phyloP scores from a whole-genome alignment of 306 rosid genomes.

The Biancaea sappan region DNA sequence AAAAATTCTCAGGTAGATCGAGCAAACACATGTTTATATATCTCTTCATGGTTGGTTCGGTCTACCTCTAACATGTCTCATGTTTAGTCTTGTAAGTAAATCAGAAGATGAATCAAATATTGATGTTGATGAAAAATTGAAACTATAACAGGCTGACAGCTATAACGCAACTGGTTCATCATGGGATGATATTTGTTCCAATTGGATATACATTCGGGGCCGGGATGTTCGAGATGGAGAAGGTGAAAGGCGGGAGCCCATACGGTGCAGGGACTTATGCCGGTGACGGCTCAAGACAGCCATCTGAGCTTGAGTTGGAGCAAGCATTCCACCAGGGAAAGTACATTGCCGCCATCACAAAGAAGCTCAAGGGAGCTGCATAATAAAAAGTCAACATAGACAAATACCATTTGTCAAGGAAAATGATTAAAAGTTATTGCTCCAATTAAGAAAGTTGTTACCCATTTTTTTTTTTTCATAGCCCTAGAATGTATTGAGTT shows the following conservation, averaged over 20 bases:
- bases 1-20: background rate
- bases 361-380: conserved; percentile 69
- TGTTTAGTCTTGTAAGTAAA: background rate
- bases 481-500: conserved; percentile 27
- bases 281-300: conserved; percentile 74
- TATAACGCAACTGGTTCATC: conserved; percentile 77
- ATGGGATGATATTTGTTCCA: conserved; percentile 72
- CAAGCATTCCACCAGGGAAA: conserved; percentile 81
- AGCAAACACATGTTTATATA: background rate
- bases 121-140: background rate
- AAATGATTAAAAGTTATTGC: background rate
- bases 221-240: conserved; percentile 77
- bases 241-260: conserved; percentile 71
- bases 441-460: conserved; percentile 8
- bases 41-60: background rate
- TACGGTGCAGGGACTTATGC: conserved; percentile 75
- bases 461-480: conserved; percentile 29
- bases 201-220: conserved; percentile 72
- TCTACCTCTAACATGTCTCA: background rate
- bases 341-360: conserved; percentile 58
- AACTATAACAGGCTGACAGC: conserved; percentile 55
- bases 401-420: background rate
- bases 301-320: conserved; percentile 61
- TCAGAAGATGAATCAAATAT: background rate
- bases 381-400: conserved; percentile 12